Base-by-base conservation (phyloP, 306 rosid genomes). In the Acacia acuminata region DNA sequence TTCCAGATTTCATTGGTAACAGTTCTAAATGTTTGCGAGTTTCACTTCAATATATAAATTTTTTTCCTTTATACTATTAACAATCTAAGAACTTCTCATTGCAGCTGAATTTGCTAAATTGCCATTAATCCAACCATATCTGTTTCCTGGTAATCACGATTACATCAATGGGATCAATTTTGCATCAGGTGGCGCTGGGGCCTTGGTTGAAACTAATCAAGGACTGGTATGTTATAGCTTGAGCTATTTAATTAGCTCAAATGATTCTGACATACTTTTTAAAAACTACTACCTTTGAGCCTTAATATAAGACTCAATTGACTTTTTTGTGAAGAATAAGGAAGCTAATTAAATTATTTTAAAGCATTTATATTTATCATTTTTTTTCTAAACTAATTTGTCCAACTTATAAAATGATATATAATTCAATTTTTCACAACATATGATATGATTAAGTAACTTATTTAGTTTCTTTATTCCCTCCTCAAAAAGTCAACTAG, bases 101-200 rank as follows among this genome's bases (percentile, higher is more conserved):
- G 81, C 89, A 93, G 94, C 92, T 75, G 88, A 91, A 76, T 91
- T 81, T 85, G 94, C 90, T 36, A 66, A 82, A 22, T 58, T 91
- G 77, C 91, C 79, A 15, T 64, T 64, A 30, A 30, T 90, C 27
- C 88, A 80, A 40, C 82, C 94, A 4, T 90, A 87, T 72, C 82
- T 92, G 20, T 79, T 88, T 67, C 92, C 90, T 4, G 84, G 85
- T 63, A 14, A 60, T 73, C 71, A 78, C 22, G 34, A 4, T 3
- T 91, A 85, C 50, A 58, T 72, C 1, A 38, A 82, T 55, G 97
- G 97, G 7, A 79, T 81, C 42, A 93, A 93, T 86, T 90, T 93
- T 80, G 94, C 97, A 34, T 91, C 96, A 40, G 90, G 71, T 12
- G 95, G 92, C 47, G 92, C 90, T 63, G 97, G 95, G 60, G 92